Base-by-base conservation (phyloP, 768 basidiomycete species). In the Rhizopogon vinicolor region DNA sequence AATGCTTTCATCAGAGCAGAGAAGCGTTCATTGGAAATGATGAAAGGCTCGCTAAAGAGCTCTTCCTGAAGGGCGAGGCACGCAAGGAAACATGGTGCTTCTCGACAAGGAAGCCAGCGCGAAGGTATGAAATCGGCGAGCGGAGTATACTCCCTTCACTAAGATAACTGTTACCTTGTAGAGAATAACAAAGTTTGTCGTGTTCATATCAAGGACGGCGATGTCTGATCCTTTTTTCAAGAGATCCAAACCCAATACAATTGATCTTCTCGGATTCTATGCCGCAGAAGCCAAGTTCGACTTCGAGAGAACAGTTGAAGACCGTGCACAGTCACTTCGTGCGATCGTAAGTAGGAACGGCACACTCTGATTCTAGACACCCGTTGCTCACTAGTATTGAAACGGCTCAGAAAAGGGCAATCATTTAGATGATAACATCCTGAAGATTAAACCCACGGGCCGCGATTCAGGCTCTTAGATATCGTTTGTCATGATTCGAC, bases 371-470 rank as follows among this genome's bases (percentile, higher is more conserved):
- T 4, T 25, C 19, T 41, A 41, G 13, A 41, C 8, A 31, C 7
- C 25, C 7, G 12, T 41, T 8, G 29, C 31, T 22, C 25, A 19
- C 8, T 29, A 18, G 3, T 37, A 1, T 2, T 5, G 16, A 54
- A 46, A 44, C 12, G n/a, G 7, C 14, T 18, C 35, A 86, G 87
- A 87, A 19, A 93, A 89, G 72, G 92, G 92, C 8, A 75, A 91
- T 28, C 93, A 95, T 68, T 91, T 88, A n/a, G 72, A 76, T 33
- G 78, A 79, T 5, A 85, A 87, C 43, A 74, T 79, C 7, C 86
- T 89, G 0, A 94, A 91, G 71, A 78, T 95, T 61, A 91, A 88
- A 66, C 93, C 91, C n/a, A n/a, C n/a, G n/a, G n/a, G n/a, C n/a
- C 29, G 92, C 93, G 3, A 87, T 97, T 49, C 85, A 89, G 64